Conservation (phyloP, 176 grass and related monocot genomes). For the Panicum miliaceum region DNA sequence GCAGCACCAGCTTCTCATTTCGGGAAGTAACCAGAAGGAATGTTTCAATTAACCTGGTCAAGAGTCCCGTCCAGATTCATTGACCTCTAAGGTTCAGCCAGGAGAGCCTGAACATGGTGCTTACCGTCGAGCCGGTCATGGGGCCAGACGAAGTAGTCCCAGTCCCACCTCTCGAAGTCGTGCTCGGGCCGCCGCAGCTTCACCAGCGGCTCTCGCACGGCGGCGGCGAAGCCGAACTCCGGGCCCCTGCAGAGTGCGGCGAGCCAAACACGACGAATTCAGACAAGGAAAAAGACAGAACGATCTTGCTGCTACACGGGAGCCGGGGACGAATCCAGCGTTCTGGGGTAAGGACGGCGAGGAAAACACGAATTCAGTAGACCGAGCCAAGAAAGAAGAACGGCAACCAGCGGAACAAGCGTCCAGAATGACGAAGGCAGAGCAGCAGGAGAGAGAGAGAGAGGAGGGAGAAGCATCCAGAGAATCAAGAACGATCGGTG, state of each 20-base stretch:
- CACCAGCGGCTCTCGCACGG: constrained; percentile 71
- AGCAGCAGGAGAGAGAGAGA: not conserved
- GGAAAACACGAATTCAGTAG: not conserved
- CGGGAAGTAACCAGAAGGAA: not conserved
- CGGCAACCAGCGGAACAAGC: not conserved
- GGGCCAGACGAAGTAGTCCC: constrained; percentile 73
- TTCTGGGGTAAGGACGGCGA: not conserved
- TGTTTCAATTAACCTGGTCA: not conserved
- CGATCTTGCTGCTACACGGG: not conserved
- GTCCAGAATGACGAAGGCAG: not conserved
- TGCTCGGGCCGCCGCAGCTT: constrained; percentile 63
- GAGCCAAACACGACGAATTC: constrained; percentile 1
- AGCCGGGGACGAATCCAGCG: not conserved
- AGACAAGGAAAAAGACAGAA: not conserved
- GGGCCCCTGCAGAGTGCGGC: constrained; percentile 31
- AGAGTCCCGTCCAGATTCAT: constrained; percentile 37
- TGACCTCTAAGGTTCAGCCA: not conserved
- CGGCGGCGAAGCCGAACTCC: constrained; percentile 45
- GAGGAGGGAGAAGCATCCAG: not conserved
- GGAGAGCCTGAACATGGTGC: not conserved
- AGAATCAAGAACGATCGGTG: not conserved
- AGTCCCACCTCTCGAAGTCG: constrained; percentile 75
- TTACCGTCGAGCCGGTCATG: constrained; percentile 68
- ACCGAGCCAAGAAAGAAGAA: constrained; percentile 11
- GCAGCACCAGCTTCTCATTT: not conserved